Percentiles rank a stretch among this genome's conserved stretches.
These are phyloP conservation scores for Chlamydomonas asymmetrica DNA, from an alignment of 139 green algal genomes.

Conservation along the genomic window DNA sequence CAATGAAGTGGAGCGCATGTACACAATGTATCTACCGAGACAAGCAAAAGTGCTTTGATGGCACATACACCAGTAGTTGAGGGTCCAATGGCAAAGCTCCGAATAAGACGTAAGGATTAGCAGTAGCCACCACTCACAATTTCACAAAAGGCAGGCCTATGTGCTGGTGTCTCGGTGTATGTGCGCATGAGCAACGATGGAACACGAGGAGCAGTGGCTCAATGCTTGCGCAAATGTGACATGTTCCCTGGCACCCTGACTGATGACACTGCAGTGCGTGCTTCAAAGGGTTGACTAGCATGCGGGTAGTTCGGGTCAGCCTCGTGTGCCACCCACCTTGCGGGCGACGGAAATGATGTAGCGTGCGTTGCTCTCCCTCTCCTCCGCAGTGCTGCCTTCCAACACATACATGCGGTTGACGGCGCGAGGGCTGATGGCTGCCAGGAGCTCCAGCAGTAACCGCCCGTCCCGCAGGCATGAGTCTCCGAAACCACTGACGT, in stretches of 20 bases:
- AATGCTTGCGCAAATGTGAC: no score
- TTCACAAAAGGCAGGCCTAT: no score
- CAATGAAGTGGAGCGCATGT: no score
- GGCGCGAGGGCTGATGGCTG: slow-evolving; percentile 37
- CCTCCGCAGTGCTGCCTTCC: slow-evolving; percentile 17
- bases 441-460: slow-evolving; percentile 51
- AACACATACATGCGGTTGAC: slow-evolving; percentile 41
- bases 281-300: no score
- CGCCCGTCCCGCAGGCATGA: slow-evolving; percentile 16
- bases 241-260: no score
- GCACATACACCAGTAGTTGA: background rate
- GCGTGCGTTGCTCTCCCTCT: slow-evolving; percentile 49
- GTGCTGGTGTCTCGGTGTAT: no score
- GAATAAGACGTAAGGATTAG: background rate
- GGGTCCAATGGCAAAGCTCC: background rate
- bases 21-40: slow-evolving; percentile 37
- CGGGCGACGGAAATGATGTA: slow-evolving; percentile 25
- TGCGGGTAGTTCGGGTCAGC: no score
- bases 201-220: no score
- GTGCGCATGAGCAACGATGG: no score
- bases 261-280: no score
- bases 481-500: slow-evolving; percentile 18
- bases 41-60: background rate
- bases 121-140: background rate
- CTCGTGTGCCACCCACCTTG: no score